phyloP scores from a whole-genome alignment of 2,329 filamentous ascomycete genomes.

The Myriosclerotinia curreyana region DNA sequence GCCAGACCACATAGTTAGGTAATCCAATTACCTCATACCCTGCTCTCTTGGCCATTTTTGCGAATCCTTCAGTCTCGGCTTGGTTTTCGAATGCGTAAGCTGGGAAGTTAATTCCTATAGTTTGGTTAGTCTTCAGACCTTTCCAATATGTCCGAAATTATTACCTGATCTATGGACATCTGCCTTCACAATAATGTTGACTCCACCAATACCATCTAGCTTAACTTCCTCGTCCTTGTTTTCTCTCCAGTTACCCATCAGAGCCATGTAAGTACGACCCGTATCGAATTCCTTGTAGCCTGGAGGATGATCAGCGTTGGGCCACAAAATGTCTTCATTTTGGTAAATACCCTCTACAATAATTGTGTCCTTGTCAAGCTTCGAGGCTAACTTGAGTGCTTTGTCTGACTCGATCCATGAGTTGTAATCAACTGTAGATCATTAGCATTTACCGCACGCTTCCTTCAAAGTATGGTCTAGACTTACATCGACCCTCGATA shows the following conservation, averaged over 20 bases:
- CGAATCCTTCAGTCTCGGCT: conserved; percentile 97
- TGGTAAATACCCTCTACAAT: conserved; percentile 72
- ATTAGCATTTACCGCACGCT: conserved; percentile 25
- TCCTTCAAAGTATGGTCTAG: conserved; percentile 30
- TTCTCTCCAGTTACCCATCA: conserved; percentile 86
- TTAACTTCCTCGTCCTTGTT: conserved; percentile 91
- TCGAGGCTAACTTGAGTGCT: conserved; percentile 69
- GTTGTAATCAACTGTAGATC: conserved; percentile 85
- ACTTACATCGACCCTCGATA: conserved; percentile 90
- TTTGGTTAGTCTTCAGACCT: conserved; percentile 32
- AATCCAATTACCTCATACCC: conserved; percentile 90
- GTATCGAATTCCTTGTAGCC: conserved; percentile 94
- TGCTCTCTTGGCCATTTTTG: conserved; percentile 96
- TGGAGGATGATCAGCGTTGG: conserved; percentile 40
- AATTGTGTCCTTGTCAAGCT: conserved; percentile 74
- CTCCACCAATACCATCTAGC: conserved; percentile 92
- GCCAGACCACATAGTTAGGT: conserved; percentile 98
- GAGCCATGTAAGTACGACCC: conserved; percentile 83
- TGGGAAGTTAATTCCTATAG: conserved; percentile 89
- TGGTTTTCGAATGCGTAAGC: conserved; percentile 97
- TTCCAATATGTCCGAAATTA: conserved; percentile 32
- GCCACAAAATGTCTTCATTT: not conserved
- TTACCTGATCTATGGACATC: conserved; percentile 92
- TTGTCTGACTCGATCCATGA: conserved; percentile 96
- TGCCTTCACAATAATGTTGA: conserved; percentile 96